These are phyloP conservation scores for Corylus heterophylla DNA, from an alignment of 306 rosid species.

Conservation along the genomic window DNA sequence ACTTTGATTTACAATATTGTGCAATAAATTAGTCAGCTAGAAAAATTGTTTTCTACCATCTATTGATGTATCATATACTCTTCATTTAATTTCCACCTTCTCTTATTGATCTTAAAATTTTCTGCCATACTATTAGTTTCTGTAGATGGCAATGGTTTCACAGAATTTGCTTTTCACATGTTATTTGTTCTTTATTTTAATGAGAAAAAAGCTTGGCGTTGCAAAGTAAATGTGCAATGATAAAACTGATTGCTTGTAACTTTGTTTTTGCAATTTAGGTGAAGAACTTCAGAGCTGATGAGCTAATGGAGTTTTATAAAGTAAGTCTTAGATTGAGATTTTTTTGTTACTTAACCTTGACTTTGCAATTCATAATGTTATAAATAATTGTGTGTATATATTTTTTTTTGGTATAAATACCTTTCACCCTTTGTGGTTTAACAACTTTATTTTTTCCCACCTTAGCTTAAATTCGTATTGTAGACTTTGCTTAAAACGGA, in stretches of 20 bases:
- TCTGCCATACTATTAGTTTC: not conserved
- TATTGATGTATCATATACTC: no score
- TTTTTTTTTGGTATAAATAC: no score
- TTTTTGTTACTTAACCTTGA: constrained; percentile 1
- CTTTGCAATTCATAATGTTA: not conserved
- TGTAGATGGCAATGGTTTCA: not conserved
- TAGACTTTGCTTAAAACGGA: no score
- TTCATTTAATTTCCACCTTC: not conserved
- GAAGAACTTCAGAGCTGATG: constrained; percentile 79
- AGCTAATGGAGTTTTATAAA: constrained; percentile 88
- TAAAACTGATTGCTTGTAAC: not conserved
- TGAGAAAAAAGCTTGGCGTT: not conserved
- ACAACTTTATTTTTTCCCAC: no score
- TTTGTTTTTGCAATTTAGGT: constrained; percentile 41
- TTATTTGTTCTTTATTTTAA: not conserved
- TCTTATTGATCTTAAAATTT: not conserved
- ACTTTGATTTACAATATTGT: no score
- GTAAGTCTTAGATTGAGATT: constrained; percentile 52
- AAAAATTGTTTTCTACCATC: no score
- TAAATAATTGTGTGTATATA: not conserved
- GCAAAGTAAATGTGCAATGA: not conserved
- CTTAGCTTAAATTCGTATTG: no score
- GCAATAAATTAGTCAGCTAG: no score
- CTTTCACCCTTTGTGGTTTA: no score
- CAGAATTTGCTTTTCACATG: not conserved